Percentiles rank a stretch among this genome's conserved stretches.
Evolutionary conservation across 768 basidiomycete species (phyloP).

Genomic region (Trametes cinnabarina): DNA sequence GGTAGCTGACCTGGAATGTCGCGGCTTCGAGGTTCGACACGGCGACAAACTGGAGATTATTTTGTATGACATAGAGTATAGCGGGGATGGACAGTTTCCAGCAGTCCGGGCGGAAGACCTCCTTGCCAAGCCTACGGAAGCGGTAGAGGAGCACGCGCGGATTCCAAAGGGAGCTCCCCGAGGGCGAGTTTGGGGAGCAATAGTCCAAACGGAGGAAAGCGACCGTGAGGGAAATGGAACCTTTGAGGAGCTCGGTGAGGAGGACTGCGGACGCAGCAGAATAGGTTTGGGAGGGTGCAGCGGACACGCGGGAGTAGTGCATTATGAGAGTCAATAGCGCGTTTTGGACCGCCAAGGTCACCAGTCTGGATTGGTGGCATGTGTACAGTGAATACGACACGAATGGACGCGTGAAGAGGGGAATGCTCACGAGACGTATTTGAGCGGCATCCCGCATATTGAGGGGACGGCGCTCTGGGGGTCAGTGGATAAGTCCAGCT

Average conservation of each 20-base stretch:
- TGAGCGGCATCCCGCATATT: constrained; percentile 68
- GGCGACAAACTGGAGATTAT: constrained; percentile 95
- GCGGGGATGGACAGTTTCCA: constrained; percentile 99
- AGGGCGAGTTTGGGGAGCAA: constrained; percentile 25
- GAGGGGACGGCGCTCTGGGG: constrained; percentile 44
- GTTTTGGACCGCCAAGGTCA: constrained; percentile 91
- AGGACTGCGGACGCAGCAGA: constrained; percentile 94
- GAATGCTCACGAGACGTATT: constrained; percentile 52
- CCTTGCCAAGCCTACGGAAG: constrained; percentile 55
- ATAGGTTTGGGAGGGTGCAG: constrained; percentile 72
- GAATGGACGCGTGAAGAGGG: constrained; percentile 4
- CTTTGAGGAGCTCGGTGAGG: constrained; percentile 92
- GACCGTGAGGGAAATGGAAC: constrained; percentile 79
- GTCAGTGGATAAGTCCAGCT: constrained; percentile 40
- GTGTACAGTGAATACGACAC: constrained; percentile 2
- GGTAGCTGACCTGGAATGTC: constrained; percentile 96
- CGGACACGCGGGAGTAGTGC: constrained; percentile 91
- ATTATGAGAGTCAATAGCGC: constrained; percentile 88
- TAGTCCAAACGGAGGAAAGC: constrained; percentile 67
- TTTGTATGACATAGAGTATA: constrained; percentile 93
- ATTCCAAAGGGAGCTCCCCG: constrained; percentile 37
- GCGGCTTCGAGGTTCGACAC: constrained; percentile 94
- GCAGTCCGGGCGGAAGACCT: constrained; percentile 86
- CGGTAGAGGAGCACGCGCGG: constrained; percentile 41
- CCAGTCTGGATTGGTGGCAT: constrained; percentile 45